Conservation (phyloP, 345 rosid genomes). For the Salix caprea region DNA sequence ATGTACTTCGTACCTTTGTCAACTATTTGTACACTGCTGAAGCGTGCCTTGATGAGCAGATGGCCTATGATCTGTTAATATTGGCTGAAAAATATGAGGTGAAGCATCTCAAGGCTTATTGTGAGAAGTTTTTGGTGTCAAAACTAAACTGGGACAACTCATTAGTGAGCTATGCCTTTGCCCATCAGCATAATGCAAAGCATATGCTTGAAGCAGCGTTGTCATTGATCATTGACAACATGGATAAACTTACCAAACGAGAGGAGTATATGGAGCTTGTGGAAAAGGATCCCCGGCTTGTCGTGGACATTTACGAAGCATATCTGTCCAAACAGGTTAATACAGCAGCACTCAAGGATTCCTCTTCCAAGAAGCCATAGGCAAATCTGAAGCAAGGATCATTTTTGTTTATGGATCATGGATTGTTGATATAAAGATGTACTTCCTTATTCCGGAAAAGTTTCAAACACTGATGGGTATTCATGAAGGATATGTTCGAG, state of each 20-base stretch:
- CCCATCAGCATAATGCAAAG: conserved; percentile 78
- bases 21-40: conserved; percentile 74
- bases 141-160: conserved; percentile 75
- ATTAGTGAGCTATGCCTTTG: conserved; percentile 69
- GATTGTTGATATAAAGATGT: not conserved
- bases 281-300: conserved; percentile 69
- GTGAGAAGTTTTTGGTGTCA: conserved; percentile 70
- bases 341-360: conserved; percentile 52
- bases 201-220: conserved; percentile 60
- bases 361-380: conserved; percentile 20
- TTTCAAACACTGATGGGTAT: not conserved
- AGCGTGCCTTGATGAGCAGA: conserved; percentile 69
- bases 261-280: conserved; percentile 72
- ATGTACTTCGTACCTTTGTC: conserved; percentile 61
- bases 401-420: not conserved
- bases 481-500: not conserved
- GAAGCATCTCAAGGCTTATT: conserved; percentile 66
- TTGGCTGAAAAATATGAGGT: conserved; percentile 84
- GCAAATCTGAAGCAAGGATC: not conserved
- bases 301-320: conserved; percentile 75
- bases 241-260: conserved; percentile 66
- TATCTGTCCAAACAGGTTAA: conserved; percentile 66
- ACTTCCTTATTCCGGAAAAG: not conserved
- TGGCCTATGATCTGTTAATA: conserved; percentile 73
- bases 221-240: conserved; percentile 60